phyloP scores from a whole-genome alignment of 2,329 filamentous ascomycete genomes.

The Trichoderma brevicompactum region DNA sequence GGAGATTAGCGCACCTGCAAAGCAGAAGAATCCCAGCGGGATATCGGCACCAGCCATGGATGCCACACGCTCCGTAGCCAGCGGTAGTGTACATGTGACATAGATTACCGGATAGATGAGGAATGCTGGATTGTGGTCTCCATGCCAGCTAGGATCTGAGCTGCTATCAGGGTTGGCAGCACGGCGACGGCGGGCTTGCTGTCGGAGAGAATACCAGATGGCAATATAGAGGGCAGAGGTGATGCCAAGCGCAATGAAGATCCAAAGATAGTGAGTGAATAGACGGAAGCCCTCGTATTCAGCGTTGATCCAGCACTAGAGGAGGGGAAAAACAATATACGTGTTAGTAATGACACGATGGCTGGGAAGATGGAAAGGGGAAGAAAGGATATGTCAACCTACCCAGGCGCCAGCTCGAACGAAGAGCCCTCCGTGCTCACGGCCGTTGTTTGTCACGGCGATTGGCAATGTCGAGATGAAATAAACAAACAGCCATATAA shows the following conservation, averaged over 20 bases:
- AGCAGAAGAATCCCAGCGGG: conserved; percentile 59
- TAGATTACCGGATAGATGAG: conserved; percentile 72
- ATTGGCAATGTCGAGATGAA: conserved; percentile 59
- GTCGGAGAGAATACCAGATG: conserved; percentile 48
- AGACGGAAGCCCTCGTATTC: conserved; percentile 60
- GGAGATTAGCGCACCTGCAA: conserved; percentile 62
- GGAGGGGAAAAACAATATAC: not conserved
- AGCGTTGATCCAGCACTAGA: conserved; percentile 66
- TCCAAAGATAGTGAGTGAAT: conserved; percentile 67
- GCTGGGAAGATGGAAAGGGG: not conserved
- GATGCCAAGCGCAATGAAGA: conserved; percentile 51
- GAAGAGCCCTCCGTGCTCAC: conserved; percentile 54
- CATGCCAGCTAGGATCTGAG: conserved; percentile 30
- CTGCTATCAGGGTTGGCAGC: conserved; percentile 28
- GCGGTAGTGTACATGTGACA: conserved; percentile 68
- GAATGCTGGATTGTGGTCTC: conserved; percentile 55
- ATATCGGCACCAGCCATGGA: conserved; percentile 60
- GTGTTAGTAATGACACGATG: not conserved
- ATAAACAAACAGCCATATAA: conserved; percentile 64
- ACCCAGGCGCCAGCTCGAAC: conserved; percentile 69
- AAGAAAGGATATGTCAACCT: conserved; percentile 33
- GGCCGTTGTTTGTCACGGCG: conserved; percentile 49
- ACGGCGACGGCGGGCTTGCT: conserved; percentile 31
- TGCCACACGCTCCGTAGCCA: conserved; percentile 66
- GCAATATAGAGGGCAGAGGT: conserved; percentile 48